Evolutionary conservation across 2,329 filamentous ascomycete species (phyloP).

Genomic region (Fusarium chuoi): DNA sequence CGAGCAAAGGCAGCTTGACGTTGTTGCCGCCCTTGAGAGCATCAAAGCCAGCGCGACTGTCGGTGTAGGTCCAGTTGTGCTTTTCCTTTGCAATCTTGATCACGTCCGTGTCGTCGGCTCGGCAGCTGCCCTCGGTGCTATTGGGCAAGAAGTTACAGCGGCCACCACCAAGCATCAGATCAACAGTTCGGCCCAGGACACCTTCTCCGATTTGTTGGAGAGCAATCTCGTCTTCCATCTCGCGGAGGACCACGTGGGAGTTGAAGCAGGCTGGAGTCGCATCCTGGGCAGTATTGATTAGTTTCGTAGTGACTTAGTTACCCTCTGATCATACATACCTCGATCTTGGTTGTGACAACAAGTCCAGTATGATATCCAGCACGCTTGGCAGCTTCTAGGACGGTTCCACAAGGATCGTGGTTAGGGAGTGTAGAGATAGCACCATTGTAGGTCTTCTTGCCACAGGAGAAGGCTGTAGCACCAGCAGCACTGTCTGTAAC

Average conservation of each 20-base stretch:
- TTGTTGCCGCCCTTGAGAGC: constrained; percentile 72
- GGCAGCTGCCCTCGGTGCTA: constrained; percentile 81
- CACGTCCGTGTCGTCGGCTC: constrained; percentile 81
- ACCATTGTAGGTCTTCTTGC: constrained; percentile 93
- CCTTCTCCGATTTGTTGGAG: constrained; percentile 91
- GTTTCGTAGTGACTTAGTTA: background rate
- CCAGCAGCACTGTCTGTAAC: constrained; percentile 98
- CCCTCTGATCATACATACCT: background rate
- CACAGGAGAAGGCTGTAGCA: constrained; percentile 95
- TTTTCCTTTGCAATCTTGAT: constrained; percentile 77
- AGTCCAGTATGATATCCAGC: constrained; percentile 92
- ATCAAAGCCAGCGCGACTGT: constrained; percentile 80
- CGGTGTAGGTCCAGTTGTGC: constrained; percentile 81
- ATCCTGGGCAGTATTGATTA: constrained; percentile 73
- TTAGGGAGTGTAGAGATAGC: constrained; percentile 92
- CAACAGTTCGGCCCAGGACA: constrained; percentile 85
- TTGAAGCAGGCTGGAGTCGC: constrained; percentile 97
- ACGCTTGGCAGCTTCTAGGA: constrained; percentile 90
- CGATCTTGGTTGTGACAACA: constrained; percentile 82
- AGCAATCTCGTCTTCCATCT: constrained; percentile 90
- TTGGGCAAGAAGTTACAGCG: constrained; percentile 94
- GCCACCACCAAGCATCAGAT: constrained; percentile 92
- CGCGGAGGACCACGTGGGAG: constrained; percentile 81
- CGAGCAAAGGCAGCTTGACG: constrained; percentile 82
- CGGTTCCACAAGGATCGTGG: constrained; percentile 87